Percentiles rank a stretch among this genome's conserved stretches.
Evolutionary conservation across 192 early-diverging fungal species (phyloP).

Genomic region (Podila minutissima): DNA sequence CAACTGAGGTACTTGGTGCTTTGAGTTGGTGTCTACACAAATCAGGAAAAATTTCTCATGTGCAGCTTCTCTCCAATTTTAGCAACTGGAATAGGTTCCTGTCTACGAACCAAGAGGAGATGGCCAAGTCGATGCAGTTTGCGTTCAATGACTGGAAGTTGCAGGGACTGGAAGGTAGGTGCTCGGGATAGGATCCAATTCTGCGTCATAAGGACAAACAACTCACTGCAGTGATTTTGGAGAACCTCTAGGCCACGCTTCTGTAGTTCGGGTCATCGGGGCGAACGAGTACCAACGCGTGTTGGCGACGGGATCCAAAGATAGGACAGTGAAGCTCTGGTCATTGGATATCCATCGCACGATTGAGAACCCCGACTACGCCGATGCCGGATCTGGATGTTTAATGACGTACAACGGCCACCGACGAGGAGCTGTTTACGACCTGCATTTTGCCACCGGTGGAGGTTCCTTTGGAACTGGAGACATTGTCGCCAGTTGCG

Average conservation of each 20-base stretch:
- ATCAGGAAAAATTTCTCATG: neutral
- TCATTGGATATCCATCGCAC: slow-evolving; percentile 64
- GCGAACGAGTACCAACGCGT: slow-evolving; percentile 62
- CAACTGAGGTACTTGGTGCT: slow-evolving; percentile 27
- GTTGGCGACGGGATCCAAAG: slow-evolving; percentile 68
- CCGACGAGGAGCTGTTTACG: slow-evolving; percentile 54
- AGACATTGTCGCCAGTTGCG: slow-evolving; percentile 65
- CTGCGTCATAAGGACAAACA: no score
- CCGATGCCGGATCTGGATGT: slow-evolving; percentile 60
- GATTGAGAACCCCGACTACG: slow-evolving; percentile 62
- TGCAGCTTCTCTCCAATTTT: neutral
- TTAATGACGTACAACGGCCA: slow-evolving; percentile 65
- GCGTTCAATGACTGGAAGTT: slow-evolving; percentile 70
- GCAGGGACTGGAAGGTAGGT: slow-evolving; percentile 62
- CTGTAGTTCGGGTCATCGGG: slow-evolving; percentile 58
- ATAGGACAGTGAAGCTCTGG: slow-evolving; percentile 73
- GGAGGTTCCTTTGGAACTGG: slow-evolving; percentile 52
- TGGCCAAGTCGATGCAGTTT: slow-evolving; percentile 73
- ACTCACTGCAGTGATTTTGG: no score
- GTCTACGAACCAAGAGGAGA: slow-evolving; percentile 72
- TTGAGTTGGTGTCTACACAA: neutral
- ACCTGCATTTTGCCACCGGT: slow-evolving; percentile 63
- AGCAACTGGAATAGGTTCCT: slow-evolving; percentile 72
- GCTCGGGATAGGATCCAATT: no score
- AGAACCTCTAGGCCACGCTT: slow-evolving; percentile 58